Percentiles rank a stretch among this genome's conserved stretches.
Conservation (phyloP, 2,329 filamentous ascomycete genomes). For the Aspergillus costaricaensis region DNA sequence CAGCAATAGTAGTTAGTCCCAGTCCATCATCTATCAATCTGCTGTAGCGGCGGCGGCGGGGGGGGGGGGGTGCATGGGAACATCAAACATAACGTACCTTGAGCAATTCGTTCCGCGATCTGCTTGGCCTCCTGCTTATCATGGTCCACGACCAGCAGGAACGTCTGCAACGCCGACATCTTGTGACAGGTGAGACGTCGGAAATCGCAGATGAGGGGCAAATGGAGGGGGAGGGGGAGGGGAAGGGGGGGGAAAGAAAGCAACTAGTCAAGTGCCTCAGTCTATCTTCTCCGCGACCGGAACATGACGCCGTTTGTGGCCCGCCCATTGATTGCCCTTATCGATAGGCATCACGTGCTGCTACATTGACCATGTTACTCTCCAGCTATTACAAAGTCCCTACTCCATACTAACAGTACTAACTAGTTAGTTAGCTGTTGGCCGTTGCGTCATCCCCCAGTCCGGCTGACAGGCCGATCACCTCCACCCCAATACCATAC, state of each 20-base stretch:
- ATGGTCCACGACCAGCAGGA: conserved; percentile 50
- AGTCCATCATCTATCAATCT: conserved; percentile 1
- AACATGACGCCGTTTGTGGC: conserved; percentile 27
- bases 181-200: conserved; percentile 20
- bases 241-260: no score
- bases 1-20: conserved; percentile 18
- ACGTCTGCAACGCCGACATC: conserved; percentile 53
- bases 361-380: background rate
- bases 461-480: background rate
- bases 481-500: background rate
- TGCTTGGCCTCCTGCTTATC: conserved; percentile 48
- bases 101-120: conserved; percentile 48
- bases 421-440: background rate
- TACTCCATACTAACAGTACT: no score
- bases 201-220: background rate
- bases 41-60: background rate
- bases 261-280: conserved; percentile 9
- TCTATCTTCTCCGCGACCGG: conserved; percentile 15
- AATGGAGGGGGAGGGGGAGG: background rate
- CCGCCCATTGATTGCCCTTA: conserved; percentile 22
- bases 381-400: no score
- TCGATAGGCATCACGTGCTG: conserved; percentile 27
- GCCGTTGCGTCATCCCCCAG: conserved; percentile 26
- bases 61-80: conserved; percentile 7
- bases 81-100: conserved; percentile 35